Percentiles rank a stretch among this genome's conserved stretches.
Conservation (phyloP, 257 asterid genomes). For the Cinchona pubescens region DNA sequence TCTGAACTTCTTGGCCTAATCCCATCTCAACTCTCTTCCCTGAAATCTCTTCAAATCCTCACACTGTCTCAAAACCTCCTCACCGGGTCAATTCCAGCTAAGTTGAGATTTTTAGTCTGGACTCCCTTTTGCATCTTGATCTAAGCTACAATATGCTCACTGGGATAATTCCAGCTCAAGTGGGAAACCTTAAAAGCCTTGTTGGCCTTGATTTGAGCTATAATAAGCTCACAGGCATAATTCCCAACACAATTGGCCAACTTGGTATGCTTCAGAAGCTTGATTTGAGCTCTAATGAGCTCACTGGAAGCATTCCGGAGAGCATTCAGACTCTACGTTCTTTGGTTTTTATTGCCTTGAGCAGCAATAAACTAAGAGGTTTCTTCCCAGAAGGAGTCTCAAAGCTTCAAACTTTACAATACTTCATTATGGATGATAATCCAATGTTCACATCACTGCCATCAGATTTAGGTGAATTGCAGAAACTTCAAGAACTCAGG, state of each 20-base stretch:
- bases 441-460: conserved; percentile 64
- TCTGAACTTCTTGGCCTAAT: conserved; percentile 59
- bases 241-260: conserved; percentile 49
- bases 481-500: conserved; percentile 72
- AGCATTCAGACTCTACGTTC: conserved; percentile 40
- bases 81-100: conserved; percentile 48
- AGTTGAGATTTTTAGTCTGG: conserved; percentile 39
- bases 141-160: conserved; percentile 68
- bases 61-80: conserved; percentile 75
- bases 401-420: conserved; percentile 48
- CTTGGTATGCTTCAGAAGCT: conserved; percentile 64
- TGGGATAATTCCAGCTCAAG: conserved; percentile 43
- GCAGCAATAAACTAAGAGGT: conserved; percentile 57
- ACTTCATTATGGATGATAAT: conserved; percentile 75
- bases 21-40: conserved; percentile 58
- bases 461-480: conserved; percentile 43
- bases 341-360: conserved; percentile 61
- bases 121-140: conserved; percentile 65
- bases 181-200: conserved; percentile 49
- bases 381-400: conserved; percentile 41
- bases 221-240: conserved; percentile 42
- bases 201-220: conserved; percentile 76
- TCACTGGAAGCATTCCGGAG: conserved; percentile 58
- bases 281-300: conserved; percentile 66
- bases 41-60: conserved; percentile 67